Base-by-base conservation (phyloP, 345 rosid genomes). In the Gossypioides kirkii region DNA sequence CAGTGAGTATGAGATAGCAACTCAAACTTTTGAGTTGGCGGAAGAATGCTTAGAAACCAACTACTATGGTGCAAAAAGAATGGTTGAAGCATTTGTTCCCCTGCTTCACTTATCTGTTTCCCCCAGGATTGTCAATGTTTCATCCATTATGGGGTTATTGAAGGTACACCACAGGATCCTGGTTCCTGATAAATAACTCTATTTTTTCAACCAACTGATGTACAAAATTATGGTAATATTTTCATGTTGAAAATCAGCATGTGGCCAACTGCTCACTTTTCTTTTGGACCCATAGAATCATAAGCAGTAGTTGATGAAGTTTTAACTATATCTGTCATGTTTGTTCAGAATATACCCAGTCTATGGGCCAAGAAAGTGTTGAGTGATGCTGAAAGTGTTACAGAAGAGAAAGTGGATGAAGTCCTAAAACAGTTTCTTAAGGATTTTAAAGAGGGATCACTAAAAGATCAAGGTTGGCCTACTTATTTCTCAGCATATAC, bases 51-150 rank as follows among this genome's bases (percentile, higher is more conserved):
- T 79, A 6, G 45, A 77, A 41, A 77, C 78, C 42, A 80, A 80
- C 74, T 74, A 74, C 62, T 71, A 70, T 54, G 83, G 83, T 28
- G 77, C 80, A 2, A 77, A 62, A 71, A 61, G 71, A 43, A 74
- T 72, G 62, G 55, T 50, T 22, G 83, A 80, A 66, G 74, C 72
- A 23, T 53, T 77, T 66, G 13, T 53, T 65, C 74, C 83, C 41
- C 74, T 77, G 13, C 77, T 77, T 10, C 64, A 46, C 10, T 18
- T 76, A 54, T 73, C 82, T 25, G 56, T 74, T 59, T 73, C 78
- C 0, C n/a, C 80, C 9, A 74, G 78, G 13, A 77, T 77, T n/a
- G 84, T 82, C 10, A 82, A 82, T 61, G 80, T 82, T 50, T 72
- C 84, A 18, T 85, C 88, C 22, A 3, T 0, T 2, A 4, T 55